Evolutionary conservation across 2,329 filamentous ascomycete species (phyloP), one percentile per base, ranked within the genome.

Genomic region (Epichloe coenophiala): DNA sequence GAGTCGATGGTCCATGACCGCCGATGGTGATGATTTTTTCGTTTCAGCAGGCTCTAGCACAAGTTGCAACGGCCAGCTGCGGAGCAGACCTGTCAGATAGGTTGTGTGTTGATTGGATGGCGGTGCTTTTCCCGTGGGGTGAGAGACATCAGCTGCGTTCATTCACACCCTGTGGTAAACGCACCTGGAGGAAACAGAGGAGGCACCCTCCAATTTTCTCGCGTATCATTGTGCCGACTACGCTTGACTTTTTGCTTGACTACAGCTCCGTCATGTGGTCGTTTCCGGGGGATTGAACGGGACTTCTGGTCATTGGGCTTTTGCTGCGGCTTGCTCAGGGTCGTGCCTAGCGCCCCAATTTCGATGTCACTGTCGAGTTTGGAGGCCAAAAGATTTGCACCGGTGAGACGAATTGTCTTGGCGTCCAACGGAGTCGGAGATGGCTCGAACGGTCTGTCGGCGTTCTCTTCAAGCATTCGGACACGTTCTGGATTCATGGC

Each of bases 401-500:
- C 47, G 19, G 41, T 48, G 44, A 46, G 43, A 39, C 33, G 47
- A 48, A 49, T 21, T 17, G 17, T n/a, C 23, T 42, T 43, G 4
- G 40, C 40, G 4, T 44, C 21, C 13, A 35, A n/a, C 3, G 46
- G 47, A 7, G 33, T 11, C 11, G 48, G 48, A 5, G 21, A 17
- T 12, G 37, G 27, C 48, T 48, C 48, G 23, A 44, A 19, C 13
- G 35, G 41, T 37, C 45, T 31, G 21, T 37, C 45, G 12, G 55
- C 54, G 40, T 46, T 54, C 11, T 56, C 47, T 9, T 52, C 39
- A 36, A 63, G 55, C 60, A 61, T 61, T 42, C 45, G 48, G 6
- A 47, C 56, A 12, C 62, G 58, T 51, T 61, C 59, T 33, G 61
- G 62, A 43, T 63, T 63, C 57, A 63, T 59, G 2, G 17, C 37